A percentile compares a stretch with the other conserved stretches of the same genome.
Evolutionary conservation across 73 alveolate genomes (phyloP).

Genomic region (Stentor roeselii): DNA sequence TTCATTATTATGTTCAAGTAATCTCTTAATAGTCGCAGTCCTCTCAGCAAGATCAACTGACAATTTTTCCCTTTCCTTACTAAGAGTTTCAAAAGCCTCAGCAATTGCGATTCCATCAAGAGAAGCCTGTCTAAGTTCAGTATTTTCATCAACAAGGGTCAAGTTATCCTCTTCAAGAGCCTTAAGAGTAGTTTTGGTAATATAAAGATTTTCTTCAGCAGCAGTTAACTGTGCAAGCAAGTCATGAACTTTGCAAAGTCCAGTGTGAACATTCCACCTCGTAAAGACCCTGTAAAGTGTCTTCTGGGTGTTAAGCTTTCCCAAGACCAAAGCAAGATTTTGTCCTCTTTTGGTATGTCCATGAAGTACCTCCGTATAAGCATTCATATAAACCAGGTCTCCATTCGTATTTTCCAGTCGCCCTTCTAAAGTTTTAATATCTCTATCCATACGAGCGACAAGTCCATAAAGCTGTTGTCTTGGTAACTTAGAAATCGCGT

Average conservation of each 20-base stretch:
- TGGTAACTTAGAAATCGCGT: slow-evolving; percentile 18
- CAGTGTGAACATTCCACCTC: slow-evolving; percentile 6
- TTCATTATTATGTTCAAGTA: slow-evolving; percentile 54
- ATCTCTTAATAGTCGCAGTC: slow-evolving; percentile 57
- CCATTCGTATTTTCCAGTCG: slow-evolving; percentile 24
- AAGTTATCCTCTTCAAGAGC: slow-evolving; percentile 39
- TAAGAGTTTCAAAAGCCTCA: slow-evolving; percentile 62
- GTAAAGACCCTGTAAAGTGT: slow-evolving; percentile 30
- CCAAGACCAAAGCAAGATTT: slow-evolving; percentile 31
- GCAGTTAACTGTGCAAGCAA: slow-evolving; percentile 18
- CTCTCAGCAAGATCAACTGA: slow-evolving; percentile 49
- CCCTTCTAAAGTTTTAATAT: slow-evolving; percentile 34
- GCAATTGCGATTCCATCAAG: slow-evolving; percentile 73
- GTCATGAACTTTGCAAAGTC: slow-evolving; percentile 10
- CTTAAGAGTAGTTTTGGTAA: slow-evolving; percentile 22
- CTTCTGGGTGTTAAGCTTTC: slow-evolving; percentile 28
- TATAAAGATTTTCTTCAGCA: slow-evolving; percentile 27
- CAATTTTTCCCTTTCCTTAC: slow-evolving; percentile 57
- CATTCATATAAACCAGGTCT: slow-evolving; percentile 30
- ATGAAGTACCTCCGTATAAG: slow-evolving; percentile 33
- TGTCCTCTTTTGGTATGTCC: slow-evolving; percentile 34
- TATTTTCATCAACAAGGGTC: slow-evolving; percentile 45
- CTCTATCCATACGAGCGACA: slow-evolving; percentile 28
- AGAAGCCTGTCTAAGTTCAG: slow-evolving; percentile 66
- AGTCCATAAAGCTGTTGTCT: slow-evolving; percentile 33